Conservation (phyloP, 2,329 filamentous ascomycete genomes). For the Diaporthe ilicicola region DNA sequence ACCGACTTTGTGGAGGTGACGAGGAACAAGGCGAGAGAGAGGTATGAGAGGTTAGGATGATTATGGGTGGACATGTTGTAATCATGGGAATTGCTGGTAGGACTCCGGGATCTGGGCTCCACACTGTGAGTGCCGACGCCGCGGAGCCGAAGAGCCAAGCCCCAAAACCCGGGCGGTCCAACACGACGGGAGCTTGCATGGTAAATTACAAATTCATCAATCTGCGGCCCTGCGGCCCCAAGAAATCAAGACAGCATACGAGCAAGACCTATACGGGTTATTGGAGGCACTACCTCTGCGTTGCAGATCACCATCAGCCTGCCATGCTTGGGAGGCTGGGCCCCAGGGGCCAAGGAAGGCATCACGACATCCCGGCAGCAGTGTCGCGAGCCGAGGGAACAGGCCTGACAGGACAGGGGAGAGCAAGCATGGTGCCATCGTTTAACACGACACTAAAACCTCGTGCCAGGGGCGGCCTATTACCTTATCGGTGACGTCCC, state of each 20-base stretch:
- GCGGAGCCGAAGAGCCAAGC: neutral
- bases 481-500: slow-evolving; percentile 24
- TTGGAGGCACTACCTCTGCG: neutral
- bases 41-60: slow-evolving; percentile 64
- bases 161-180: neutral
- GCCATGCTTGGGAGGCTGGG: neutral
- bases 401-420: neutral
- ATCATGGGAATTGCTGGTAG: neutral
- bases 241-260: neutral
- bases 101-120: neutral
- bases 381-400: slow-evolving; percentile 4
- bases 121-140: neutral
- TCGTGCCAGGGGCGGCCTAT: slow-evolving; percentile 8
- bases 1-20: slow-evolving; percentile 70
- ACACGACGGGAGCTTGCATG: neutral
- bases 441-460: neutral
- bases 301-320: neutral
- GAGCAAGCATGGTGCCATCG: neutral
- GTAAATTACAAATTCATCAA: neutral
- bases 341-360: neutral
- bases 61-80: neutral
- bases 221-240: too few relatives aligned
- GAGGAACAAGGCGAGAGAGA: slow-evolving; percentile 72
- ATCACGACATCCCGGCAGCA: slow-evolving; percentile 15
- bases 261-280: neutral